phyloP scores from a whole-genome alignment of 2,329 filamentous ascomycete genomes.

The Xylariaceae sp. region DNA sequence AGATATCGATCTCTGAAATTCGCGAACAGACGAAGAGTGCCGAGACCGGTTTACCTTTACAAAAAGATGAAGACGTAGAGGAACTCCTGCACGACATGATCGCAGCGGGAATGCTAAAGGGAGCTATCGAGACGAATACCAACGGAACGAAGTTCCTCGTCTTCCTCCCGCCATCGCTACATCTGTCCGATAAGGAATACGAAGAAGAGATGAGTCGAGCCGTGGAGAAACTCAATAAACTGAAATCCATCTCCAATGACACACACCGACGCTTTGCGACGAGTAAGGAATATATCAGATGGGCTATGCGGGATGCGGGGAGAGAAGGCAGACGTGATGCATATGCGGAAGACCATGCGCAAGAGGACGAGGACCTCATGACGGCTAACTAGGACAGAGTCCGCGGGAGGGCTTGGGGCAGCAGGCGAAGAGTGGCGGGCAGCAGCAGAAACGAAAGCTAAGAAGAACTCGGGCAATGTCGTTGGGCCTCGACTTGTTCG shows the following conservation, averaged over 20 bases:
- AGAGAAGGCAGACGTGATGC: slow-evolving; percentile 37
- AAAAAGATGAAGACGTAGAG: slow-evolving; percentile 40
- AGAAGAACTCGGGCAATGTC: no score
- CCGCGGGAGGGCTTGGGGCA: no score
- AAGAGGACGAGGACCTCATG: slow-evolving; percentile 59
- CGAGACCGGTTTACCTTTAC: slow-evolving; percentile 43
- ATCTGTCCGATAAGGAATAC: slow-evolving; percentile 47
- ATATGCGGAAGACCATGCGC: slow-evolving; percentile 34
- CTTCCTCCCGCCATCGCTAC: slow-evolving; percentile 41
- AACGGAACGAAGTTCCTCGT: slow-evolving; percentile 44
- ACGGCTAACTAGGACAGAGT: slow-evolving; percentile 11
- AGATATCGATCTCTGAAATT: slow-evolving; percentile 51
- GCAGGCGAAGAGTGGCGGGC: no score
- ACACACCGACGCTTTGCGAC: slow-evolving; percentile 49
- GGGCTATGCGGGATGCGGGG: slow-evolving; percentile 40
- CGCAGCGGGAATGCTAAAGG: slow-evolving; percentile 46
- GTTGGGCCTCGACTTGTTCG: no score
- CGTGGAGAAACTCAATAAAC: slow-evolving; percentile 38
- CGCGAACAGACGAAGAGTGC: slow-evolving; percentile 48
- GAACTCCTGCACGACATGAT: slow-evolving; percentile 52
- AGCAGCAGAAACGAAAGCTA: no score
- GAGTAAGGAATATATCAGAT: slow-evolving; percentile 52
- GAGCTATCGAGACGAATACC: slow-evolving; percentile 43
- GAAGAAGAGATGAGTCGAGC: slow-evolving; percentile 40
- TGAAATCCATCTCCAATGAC: slow-evolving; percentile 45